Conservation (phyloP, 108 stramenopile genomes). For the Pseudonitzschia pungens region DNA sequence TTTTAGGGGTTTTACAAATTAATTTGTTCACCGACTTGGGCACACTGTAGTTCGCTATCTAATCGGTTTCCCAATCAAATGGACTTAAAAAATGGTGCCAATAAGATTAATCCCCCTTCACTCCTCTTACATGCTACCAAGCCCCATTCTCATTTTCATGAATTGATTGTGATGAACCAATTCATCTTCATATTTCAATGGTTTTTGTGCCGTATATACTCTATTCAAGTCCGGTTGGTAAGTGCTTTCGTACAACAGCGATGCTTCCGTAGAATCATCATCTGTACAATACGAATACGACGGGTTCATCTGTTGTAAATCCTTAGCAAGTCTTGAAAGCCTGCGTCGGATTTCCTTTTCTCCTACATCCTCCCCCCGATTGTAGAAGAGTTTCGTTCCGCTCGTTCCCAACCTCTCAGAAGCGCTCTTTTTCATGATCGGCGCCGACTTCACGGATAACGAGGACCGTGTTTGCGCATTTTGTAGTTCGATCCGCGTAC, state of each 20-base stretch:
- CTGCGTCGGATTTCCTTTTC: background rate
- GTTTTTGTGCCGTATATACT: no score
- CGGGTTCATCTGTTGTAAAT: background rate
- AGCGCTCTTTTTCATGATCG: no score
- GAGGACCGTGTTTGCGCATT: background rate
- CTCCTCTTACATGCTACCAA: background rate
- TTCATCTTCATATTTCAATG: background rate
- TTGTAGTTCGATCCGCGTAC: background rate
- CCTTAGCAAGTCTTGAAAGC: background rate
- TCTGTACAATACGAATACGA: slow-evolving; percentile 13
- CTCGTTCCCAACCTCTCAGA: background rate
- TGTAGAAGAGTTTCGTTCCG: background rate
- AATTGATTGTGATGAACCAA: slow-evolving; percentile 4
- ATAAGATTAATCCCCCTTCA: background rate
- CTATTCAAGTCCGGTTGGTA: no score
- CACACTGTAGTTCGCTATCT: no score
- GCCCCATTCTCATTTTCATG: slow-evolving; percentile 6
- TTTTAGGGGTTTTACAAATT: no score
- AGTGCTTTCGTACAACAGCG: background rate
- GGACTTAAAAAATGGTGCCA: no score
- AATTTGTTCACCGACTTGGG: no score
- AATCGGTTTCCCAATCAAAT: no score
- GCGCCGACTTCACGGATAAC: background rate
- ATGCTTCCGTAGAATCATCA: background rate
- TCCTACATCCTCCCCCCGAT: background rate